Base-by-base conservation (phyloP, 306 rosid species). In the Rosa multiflora region DNA sequence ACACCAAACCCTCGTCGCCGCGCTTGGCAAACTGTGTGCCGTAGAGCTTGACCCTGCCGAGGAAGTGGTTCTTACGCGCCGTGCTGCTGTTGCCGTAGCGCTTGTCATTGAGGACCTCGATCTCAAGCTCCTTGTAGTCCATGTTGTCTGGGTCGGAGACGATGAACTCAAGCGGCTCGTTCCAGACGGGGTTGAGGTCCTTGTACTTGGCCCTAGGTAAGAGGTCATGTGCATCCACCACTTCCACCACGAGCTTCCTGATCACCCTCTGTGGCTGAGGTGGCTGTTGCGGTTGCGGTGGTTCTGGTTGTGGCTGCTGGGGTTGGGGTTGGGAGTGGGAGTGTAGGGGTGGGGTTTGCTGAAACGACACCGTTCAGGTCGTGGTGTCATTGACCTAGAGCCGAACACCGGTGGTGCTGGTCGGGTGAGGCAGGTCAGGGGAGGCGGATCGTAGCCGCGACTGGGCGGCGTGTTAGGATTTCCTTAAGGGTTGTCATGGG, bases 81-180 rank as follows among this genome's bases (percentile, higher is more conserved):
- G 85, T 83, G 4, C 96, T 93, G 56, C 35, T 79, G 77, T 87
- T 87, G 3, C 98, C 87, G 66, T 42, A 92, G 83, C 88, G 87
- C 92, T 90, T 95, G 23, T 95, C 98, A 64, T 95, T 95, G 71
- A 81, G 89, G 44, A 95, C 90, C 89, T 95, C 99, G 23, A 95
- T 84, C 67, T 95, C 98, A 4, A 95, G 91, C 90, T 91, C 99
- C 79, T 95, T 98, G 4, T 75, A 84, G 42, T 92, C 96, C 94
- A 95, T 95, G 80, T 82, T 83, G 0, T 88, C 91, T 0, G 99
- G 94, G 83, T 92, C 98, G 26, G 97, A 91, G n/a, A 95, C 91
- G 18, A 88, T 74, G 83, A 95, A 92, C 83, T 95, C 98, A 1
- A 95, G 83, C 0, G 88, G 8, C 80, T 95, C 98, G 44, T 95